Conservation (phyloP, 2,329 filamentous ascomycete genomes). For the Alternaria arborescens region DNA sequence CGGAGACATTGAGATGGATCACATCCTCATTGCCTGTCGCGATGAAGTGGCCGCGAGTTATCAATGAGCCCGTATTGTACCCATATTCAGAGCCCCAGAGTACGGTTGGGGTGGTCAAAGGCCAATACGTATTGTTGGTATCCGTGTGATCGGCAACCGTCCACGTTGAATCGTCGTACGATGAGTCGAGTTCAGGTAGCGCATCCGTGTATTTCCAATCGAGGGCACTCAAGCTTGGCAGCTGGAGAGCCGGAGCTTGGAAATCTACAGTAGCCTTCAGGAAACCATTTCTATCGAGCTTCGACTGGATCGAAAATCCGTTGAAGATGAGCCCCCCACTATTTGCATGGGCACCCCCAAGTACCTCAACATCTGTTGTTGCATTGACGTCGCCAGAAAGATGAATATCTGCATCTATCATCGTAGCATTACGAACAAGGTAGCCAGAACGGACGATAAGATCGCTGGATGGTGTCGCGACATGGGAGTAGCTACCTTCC, state of each 20-base stretch:
- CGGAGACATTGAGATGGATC: slow-evolving; percentile 66
- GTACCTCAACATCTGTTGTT: slow-evolving; percentile 72
- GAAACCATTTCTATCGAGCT: slow-evolving; percentile 54
- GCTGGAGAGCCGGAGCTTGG: slow-evolving; percentile 56
- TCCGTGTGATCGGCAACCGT: slow-evolving; percentile 63
- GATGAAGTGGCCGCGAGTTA: slow-evolving; percentile 74
- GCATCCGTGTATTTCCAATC: slow-evolving; percentile 73
- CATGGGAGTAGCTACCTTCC: slow-evolving; percentile 24
- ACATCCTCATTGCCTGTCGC: slow-evolving; percentile 66
- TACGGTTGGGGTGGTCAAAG: slow-evolving; percentile 50
- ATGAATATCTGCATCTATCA: slow-evolving; percentile 64
- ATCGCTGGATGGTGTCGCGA: slow-evolving; percentile 25
- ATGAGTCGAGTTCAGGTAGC: slow-evolving; percentile 69
- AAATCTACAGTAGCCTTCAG: slow-evolving; percentile 63
- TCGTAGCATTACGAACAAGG: slow-evolving; percentile 65
- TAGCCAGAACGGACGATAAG: slow-evolving; percentile 70
- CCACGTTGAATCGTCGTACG: slow-evolving; percentile 76
- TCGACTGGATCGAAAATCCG: slow-evolving; percentile 53
- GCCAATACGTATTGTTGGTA: slow-evolving; percentile 62
- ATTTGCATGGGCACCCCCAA: slow-evolving; percentile 64
- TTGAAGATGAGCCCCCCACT: slow-evolving; percentile 67
- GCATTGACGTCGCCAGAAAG: slow-evolving; percentile 75
- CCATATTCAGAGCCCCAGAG: slow-evolving; percentile 76
- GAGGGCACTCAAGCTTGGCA: slow-evolving; percentile 66
- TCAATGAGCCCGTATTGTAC: slow-evolving; percentile 70